Percentiles rank a stretch among this genome's conserved stretches.
Conservation (phyloP, 2,329 filamentous ascomycete species). For the Trichothecium sympodiale region DNA sequence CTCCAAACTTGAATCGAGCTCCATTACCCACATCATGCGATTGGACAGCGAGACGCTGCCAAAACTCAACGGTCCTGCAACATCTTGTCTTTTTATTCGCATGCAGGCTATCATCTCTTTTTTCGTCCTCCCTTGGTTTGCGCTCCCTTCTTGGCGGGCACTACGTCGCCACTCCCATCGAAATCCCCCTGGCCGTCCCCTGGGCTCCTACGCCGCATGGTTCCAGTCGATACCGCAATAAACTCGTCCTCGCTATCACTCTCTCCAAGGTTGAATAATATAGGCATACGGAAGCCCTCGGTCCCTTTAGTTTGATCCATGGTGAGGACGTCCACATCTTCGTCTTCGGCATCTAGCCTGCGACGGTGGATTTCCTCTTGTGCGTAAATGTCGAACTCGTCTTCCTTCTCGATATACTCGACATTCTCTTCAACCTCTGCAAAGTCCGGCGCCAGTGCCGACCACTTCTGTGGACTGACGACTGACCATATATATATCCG, state of each 20-base stretch:
- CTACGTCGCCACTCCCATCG: constrained; percentile 37
- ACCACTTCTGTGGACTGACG: constrained; percentile 92
- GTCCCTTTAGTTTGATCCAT: constrained; percentile 42
- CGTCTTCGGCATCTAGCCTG: constrained; percentile 81
- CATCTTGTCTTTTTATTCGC: constrained; percentile 2
- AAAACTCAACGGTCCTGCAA: not conserved
- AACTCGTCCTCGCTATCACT: constrained; percentile 94
- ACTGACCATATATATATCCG: constrained; percentile 95
- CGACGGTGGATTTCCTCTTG: constrained; percentile 90
- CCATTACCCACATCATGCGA: too few relatives aligned
- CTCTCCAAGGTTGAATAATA: constrained; percentile 83
- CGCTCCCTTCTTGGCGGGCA: constrained; percentile 25
- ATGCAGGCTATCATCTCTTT: constrained; percentile 28
- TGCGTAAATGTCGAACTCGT: constrained; percentile 96
- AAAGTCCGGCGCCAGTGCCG: constrained; percentile 91
- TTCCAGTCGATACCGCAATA: constrained; percentile 57
- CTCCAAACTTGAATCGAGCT: too few relatives aligned
- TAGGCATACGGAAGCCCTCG: constrained; percentile 67
- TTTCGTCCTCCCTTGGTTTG: constrained; percentile 24
- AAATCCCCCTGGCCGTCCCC: constrained; percentile 57
- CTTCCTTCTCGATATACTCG: constrained; percentile 88
- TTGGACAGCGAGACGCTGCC: too few relatives aligned
- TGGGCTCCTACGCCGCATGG: constrained; percentile 77
- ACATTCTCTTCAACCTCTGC: constrained; percentile 97
- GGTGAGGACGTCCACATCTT: constrained; percentile 82